Percentiles rank a stretch among this genome's conserved stretches.
Evolutionary conservation across 1,139 yeast species (phyloP).

Genomic region (Diutina pseudorugosa): DNA sequence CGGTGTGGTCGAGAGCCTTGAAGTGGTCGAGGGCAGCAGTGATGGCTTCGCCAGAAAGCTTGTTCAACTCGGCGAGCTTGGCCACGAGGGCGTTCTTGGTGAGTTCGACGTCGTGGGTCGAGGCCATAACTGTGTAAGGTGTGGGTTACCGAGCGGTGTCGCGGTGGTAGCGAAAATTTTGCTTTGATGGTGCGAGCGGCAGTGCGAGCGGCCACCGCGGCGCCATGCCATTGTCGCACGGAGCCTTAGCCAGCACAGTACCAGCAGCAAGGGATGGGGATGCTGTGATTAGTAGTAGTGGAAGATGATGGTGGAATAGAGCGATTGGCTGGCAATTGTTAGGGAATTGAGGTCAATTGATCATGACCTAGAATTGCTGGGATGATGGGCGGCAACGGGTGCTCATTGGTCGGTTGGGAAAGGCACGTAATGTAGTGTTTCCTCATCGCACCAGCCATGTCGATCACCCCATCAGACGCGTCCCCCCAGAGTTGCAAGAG

Average conservation of each 20-base stretch:
- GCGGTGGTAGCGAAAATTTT: not conserved
- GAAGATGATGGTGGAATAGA: not conserved
- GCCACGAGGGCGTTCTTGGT: conserved; percentile 1
- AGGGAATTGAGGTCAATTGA: no score
- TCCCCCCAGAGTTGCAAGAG: no score
- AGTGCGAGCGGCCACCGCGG: no score
- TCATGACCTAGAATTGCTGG: no score
- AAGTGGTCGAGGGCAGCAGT: not conserved
- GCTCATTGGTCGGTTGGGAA: no score
- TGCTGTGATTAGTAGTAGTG: no score
- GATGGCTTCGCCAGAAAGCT: not conserved
- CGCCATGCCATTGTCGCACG: not conserved
- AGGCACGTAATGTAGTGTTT: no score
- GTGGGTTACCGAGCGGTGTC: not conserved
- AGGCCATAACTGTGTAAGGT: not conserved
- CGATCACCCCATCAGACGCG: no score
- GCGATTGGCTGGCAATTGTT: no score
- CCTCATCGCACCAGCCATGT: no score
- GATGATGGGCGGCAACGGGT: no score
- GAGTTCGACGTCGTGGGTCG: not conserved
- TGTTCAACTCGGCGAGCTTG: not conserved
- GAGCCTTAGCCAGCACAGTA: not conserved
- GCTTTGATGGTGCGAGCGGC: not conserved
- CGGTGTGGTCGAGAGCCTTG: not conserved
- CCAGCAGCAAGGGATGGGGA: not conserved